Evolutionary conservation across 2,329 filamentous ascomycete species (phyloP).

Genomic region (Fusarium algeriense): DNA sequence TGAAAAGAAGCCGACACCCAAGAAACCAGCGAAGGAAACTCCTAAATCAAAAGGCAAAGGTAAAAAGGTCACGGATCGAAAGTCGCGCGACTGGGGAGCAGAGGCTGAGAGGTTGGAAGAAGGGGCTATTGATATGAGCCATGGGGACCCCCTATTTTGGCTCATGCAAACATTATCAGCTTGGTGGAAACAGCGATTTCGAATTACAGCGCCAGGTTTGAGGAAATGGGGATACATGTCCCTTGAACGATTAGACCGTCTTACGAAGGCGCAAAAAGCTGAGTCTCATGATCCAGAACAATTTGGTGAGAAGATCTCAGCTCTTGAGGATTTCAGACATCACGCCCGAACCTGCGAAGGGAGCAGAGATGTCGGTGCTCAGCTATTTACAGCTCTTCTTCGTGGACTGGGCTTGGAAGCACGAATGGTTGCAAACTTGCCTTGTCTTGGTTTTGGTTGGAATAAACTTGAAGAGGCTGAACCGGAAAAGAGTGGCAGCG

Average conservation of each 20-base stretch:
- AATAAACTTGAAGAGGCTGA: constrained; percentile 86
- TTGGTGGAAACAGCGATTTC: constrained; percentile 91
- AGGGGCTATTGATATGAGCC: constrained; percentile 80
- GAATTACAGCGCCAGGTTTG: constrained; percentile 79
- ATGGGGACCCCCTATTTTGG: constrained; percentile 82
- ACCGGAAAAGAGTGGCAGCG: constrained; percentile 55
- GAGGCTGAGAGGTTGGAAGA: constrained; percentile 77
- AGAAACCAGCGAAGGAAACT: constrained; percentile 41
- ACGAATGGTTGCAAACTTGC: constrained; percentile 85
- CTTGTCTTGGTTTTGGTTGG: constrained; percentile 91
- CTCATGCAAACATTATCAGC: constrained; percentile 81
- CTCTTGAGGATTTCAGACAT: constrained; percentile 74
- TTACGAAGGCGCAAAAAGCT: constrained; percentile 77
- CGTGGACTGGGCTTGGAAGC: constrained; percentile 85
- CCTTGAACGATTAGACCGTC: constrained; percentile 78
- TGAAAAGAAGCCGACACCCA: constrained; percentile 55
- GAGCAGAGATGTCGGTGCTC: constrained; percentile 87
- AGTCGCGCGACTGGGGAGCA: constrained; percentile 74
- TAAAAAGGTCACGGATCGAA: constrained; percentile 54
- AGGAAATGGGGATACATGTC: constrained; percentile 92
- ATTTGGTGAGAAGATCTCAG: constrained; percentile 82
- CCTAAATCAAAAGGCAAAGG: constrained; percentile 56
- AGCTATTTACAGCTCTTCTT: constrained; percentile 88
- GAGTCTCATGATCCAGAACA: constrained; percentile 70
- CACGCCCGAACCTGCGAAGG: constrained; percentile 79